These are phyloP conservation scores for Iberis pinnata DNA, from an alignment of 345 rosid species.

Conservation along the genomic window DNA sequence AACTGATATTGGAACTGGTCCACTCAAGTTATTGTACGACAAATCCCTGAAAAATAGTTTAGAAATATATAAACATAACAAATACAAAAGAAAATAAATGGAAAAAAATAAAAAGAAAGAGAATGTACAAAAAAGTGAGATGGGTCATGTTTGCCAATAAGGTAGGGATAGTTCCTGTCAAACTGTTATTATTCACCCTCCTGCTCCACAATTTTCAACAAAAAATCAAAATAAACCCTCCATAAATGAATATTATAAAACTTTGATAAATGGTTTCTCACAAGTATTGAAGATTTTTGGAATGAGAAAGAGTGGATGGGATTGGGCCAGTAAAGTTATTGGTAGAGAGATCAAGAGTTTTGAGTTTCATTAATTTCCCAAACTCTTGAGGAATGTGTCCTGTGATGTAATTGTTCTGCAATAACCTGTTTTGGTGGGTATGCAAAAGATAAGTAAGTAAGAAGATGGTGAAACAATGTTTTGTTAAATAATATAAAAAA, in stretches of 20 bases:
- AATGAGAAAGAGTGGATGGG: slow-evolving; percentile 48
- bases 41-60: slow-evolving; percentile 39
- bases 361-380: slow-evolving; percentile 66
- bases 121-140: slow-evolving; percentile 69
- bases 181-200: slow-evolving; percentile 72
- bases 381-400: slow-evolving; percentile 67
- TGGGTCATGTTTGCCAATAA: slow-evolving; percentile 67
- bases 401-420: slow-evolving; percentile 74
- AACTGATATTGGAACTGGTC: slow-evolving; percentile 43
- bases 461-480: slow-evolving; percentile 1
- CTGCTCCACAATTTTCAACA: slow-evolving; percentile 40
- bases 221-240: background rate
- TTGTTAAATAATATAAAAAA: background rate
- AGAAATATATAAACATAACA: slow-evolving; percentile 2
- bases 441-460: slow-evolving; percentile 4
- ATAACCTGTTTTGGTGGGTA: slow-evolving; percentile 38
- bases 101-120: slow-evolving; percentile 12
- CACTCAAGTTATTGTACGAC: slow-evolving; percentile 56
- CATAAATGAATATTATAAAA: slow-evolving; percentile 1
- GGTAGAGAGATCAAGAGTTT: slow-evolving; percentile 74
- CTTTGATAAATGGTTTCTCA: slow-evolving; percentile 28
- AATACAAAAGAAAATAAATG: background rate
- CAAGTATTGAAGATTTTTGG: slow-evolving; percentile 66
- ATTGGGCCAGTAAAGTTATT: slow-evolving; percentile 63
- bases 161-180: slow-evolving; percentile 62